A percentile compares a stretch with the other conserved stretches of the same genome.
phyloP scores from a whole-genome alignment of 176 grass and related monocot species.

The Hyparrhenia diplandra region DNA sequence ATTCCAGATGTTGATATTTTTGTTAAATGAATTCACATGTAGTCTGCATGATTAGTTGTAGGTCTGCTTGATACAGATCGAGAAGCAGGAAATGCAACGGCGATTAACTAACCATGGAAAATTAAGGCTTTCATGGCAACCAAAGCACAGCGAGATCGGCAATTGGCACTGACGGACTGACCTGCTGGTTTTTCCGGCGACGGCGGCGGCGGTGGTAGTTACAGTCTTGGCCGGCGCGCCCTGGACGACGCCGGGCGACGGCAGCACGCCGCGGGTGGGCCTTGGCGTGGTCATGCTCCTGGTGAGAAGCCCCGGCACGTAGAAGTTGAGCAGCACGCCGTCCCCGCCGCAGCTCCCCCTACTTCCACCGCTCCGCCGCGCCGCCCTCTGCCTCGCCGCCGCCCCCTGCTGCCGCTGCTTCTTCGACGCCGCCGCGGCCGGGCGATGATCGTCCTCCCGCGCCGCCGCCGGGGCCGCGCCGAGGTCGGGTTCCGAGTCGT shows the following conservation, averaged over 20 bases:
- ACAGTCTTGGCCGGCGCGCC: neutral
- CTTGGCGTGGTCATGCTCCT: slow-evolving; percentile 54
- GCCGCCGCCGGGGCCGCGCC: neutral
- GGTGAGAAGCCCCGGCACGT: slow-evolving; percentile 48
- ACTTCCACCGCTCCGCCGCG: slow-evolving; percentile 27
- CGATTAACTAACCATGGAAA: neutral
- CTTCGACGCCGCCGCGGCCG: neutral
- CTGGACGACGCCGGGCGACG: neutral
- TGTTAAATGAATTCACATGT: neutral
- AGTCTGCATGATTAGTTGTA: neutral
- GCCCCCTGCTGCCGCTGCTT: neutral
- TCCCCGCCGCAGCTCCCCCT: slow-evolving; percentile 34
- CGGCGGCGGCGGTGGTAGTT: too few species aligned
- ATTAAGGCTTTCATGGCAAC: neutral
- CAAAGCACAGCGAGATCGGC: neutral
- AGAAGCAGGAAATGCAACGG: neutral
- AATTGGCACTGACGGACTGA: neutral
- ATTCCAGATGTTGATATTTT: neutral
- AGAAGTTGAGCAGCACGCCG: slow-evolving; percentile 78
- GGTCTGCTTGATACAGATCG: neutral
- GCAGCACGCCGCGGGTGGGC: neutral
- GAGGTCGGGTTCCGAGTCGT: too few species aligned
- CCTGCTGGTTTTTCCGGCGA: slow-evolving; percentile 11
- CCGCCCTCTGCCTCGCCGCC: neutral
- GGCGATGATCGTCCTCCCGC: neutral